These are phyloP conservation scores for Penicillium sp. DNA, from an alignment of 2,329 filamentous ascomycete species.

Conservation along the genomic window DNA sequence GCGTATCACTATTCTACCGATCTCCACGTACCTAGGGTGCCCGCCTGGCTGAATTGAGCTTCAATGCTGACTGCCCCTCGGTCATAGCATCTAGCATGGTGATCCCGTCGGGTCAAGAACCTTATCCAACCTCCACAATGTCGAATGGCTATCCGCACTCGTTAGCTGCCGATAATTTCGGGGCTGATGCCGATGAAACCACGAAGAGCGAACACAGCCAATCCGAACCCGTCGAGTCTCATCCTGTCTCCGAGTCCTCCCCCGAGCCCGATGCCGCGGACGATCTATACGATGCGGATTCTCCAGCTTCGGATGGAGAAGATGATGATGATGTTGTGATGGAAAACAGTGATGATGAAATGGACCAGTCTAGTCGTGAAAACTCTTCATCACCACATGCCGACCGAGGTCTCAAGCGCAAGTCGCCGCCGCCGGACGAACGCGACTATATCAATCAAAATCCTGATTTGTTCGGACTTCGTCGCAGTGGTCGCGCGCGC, in stretches of 20 bases:
- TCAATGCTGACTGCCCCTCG: constrained; percentile 45
- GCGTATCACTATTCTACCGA: constrained; percentile 33
- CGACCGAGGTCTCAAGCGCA: constrained; percentile 70
- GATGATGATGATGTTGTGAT: constrained; percentile 73
- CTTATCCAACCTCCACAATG: constrained; percentile 33
- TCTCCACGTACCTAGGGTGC: constrained; percentile 20
- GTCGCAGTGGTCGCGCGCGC: constrained; percentile 76
- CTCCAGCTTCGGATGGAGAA: constrained; percentile 44
- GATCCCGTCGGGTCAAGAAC: constrained; percentile 44
- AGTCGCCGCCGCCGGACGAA: constrained; percentile 66
- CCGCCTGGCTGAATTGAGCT: constrained; percentile 25
- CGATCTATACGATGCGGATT: constrained; percentile 41
- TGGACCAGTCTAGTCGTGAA: constrained; percentile 58
- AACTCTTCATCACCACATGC: constrained; percentile 72
- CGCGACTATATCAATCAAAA: constrained; percentile 87
- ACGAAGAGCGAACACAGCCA: constrained; percentile 70
- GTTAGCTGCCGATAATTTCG: constrained; percentile 25
- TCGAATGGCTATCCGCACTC: constrained; percentile 36
- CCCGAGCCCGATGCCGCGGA: constrained; percentile 43
- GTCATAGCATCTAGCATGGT: constrained; percentile 47
- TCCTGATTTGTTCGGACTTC: constrained; percentile 89
- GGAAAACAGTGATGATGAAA: constrained; percentile 56
- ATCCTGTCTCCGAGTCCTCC: constrained; percentile 52
- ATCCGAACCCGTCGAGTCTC: constrained; percentile 67
- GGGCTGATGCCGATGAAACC: constrained; percentile 41